Evolutionary conservation across 768 basidiomycete genomes (phyloP), one percentile per base, ranked within the genome.

Genomic region (Kwoniella heveanensis): DNA sequence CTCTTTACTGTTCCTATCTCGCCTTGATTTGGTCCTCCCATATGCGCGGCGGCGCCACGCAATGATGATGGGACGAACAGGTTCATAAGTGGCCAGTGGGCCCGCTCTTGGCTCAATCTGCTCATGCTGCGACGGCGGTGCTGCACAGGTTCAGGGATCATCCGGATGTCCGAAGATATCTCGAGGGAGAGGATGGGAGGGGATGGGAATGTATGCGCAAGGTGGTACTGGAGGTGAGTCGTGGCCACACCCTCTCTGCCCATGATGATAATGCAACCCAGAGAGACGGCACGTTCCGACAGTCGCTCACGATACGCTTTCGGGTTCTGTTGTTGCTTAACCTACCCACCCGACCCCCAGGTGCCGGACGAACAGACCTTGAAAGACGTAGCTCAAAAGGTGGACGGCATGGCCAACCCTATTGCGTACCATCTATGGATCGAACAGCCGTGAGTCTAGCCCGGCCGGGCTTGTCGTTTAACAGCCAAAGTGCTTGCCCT

Each of bases 371-470:
- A 72, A 25, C 39, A 27, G 1, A 26, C 53, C 3, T 29, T 77
- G 21, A 24, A 54, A 1, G 54, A 32, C 1, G 49, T 78, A 19
- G 66, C 64, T 5, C 49, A 49, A 3, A 66, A 70, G 27, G 56
- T 78, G 19, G 65, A 75, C 24, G 39, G 26, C 0, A 30, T 73
- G 32, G 46, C 57, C 2, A 71, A 72, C 12, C 66, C 64, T 15
- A 68, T 79, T 36, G 63, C 65, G 2, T 72, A 79, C 65, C 72
- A 79, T 59, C 44, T 80, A 22, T 80, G 79, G 79, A 71, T 76
- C 27, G 79, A 80, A 64, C 72, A 78, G 49, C 79, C 79, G 77
- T 79, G 36, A 67, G 76, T n/a, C n/a, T n/a, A n/a, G n/a, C n/a
- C n/a, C n/a, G n/a, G n/a, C n/a, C n/a, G n/a, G n/a, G n/a, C n/a